phyloP scores from a whole-genome alignment of 2,329 filamentous ascomycete species.

The Diplocarpon mali region DNA sequence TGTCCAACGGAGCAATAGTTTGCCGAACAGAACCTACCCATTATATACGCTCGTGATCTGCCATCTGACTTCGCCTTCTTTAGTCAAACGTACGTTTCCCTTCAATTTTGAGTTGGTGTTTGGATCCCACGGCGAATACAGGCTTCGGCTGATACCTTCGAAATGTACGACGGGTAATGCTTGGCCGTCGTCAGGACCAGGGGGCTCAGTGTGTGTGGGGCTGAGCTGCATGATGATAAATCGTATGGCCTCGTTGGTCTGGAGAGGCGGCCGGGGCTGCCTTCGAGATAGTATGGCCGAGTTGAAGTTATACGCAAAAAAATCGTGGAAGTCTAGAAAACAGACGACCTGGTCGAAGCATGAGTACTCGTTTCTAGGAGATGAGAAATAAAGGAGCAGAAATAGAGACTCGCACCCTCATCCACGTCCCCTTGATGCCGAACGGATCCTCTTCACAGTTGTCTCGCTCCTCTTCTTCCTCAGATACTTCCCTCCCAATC shows the following conservation, averaged over 20 bases:
- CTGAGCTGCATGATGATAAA: slow-evolving; percentile 58
- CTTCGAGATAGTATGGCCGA: slow-evolving; percentile 31
- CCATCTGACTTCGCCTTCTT: slow-evolving; percentile 64
- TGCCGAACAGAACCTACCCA: slow-evolving; percentile 27
- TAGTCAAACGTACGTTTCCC: slow-evolving; percentile 55
- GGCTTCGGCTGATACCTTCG: slow-evolving; percentile 45
- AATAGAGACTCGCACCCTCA: slow-evolving; percentile 38
- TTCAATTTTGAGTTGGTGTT: slow-evolving; percentile 56
- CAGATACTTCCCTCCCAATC: not conserved
- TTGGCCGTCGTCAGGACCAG: slow-evolving; percentile 46
- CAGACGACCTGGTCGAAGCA: slow-evolving; percentile 30
- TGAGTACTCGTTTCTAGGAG: slow-evolving; percentile 1
- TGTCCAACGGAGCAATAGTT: not conserved
- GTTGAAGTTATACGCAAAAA: slow-evolving; percentile 61
- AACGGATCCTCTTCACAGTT: slow-evolving; percentile 52
- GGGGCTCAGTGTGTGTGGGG: slow-evolving; percentile 48
- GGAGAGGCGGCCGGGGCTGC: slow-evolving; percentile 41
- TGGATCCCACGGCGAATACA: slow-evolving; percentile 56
- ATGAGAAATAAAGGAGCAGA: not conserved
- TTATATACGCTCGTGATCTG: slow-evolving; percentile 54
- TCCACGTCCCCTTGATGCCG: slow-evolving; percentile 59
- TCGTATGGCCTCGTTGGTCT: slow-evolving; percentile 55
- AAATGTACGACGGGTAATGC: slow-evolving; percentile 58
- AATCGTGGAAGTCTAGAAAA: slow-evolving; percentile 56
- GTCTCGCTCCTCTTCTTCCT: not conserved